Base-by-base conservation (phyloP, 78 protist species). In the Andalucia godoyi region DNA sequence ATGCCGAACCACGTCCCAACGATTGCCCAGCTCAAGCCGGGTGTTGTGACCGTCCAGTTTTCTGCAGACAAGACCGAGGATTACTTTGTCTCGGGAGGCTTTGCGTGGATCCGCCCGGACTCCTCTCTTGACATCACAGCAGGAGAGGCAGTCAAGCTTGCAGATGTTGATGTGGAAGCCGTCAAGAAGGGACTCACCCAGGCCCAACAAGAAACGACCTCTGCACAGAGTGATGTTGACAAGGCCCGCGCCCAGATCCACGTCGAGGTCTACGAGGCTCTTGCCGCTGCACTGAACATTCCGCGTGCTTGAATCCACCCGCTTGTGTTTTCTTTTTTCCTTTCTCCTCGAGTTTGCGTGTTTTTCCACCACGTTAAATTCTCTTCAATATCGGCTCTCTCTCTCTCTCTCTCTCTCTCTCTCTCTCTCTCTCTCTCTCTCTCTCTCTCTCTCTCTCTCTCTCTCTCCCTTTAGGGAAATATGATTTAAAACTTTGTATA, bases 1-100 rank as follows among this genome's bases (percentile, higher is more conserved):
- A 58, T 66, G 29, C 69, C 53, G 27, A 41, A 52, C 51, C 80
- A 75, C 66, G 73, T 66, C 4, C 80, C 80, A 42, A 57, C 67
- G 30, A 18, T 75, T 27, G 74, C 69, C 27, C 38, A 9, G 27
- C 64, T 75, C 21, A 33, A 67, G 8, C 80, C 80, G 7, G 80
- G 80, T 29, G 72, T 66, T 23, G 68, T 66, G 43, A 27, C 50
- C 13, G 72, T 75, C 37, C 3, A 7, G 2, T 50, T 57, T 10
- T 43, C 2, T 15, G 61, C 13, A 30, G 17, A 33, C 43, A 32
- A 4, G 15, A 5, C 62, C 32, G 60, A 59, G 69, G 57, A 40
- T 40, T 58, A 60, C 57, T 18, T 32, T 51, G 79, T 74, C 33
- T 33, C 52, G 47, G 65, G 79, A 42, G 79, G 79, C 38, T 42